Evolutionary conservation across 2,329 filamentous ascomycete genomes (phyloP), one percentile per base, ranked within the genome.

Genomic region (Chalara sp.): DNA sequence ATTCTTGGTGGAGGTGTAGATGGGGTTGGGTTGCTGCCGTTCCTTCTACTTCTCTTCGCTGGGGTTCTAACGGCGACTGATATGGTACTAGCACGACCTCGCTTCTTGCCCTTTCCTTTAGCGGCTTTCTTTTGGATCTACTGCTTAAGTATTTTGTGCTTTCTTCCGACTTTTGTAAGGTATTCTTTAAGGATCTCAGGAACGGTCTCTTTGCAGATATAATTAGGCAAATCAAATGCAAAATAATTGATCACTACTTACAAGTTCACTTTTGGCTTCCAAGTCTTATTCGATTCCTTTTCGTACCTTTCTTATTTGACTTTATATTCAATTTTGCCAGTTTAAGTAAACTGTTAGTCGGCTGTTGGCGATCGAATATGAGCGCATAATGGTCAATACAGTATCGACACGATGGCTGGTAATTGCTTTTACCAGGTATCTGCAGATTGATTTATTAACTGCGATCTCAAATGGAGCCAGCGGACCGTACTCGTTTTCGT

Each of bases 231-330:
- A 21, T 21, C 21, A 21, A 21, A 21, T 21, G 21, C 21, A 21
- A 21, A 21, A 21, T 21, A 21, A 21, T 21, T 37, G 11, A 32
- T 7, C 49, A 39, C 13, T 37, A 67, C 83, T 79, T 58, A 68
- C 53, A 89, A 70, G 58, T 90, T 91, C 8, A 81, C 80, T 59
- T 88, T 83, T 0, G 86, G 83, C 64, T 93, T 88, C 87, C 87
- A 92, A 0, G 88, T 93, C 61, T 80, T 69, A 58, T 93, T 88
- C 0, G 72, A 67, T 54, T 83, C 81, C 54, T 83, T 78, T 0
- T 87, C 80, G 55, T 84, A 93, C 3, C 87, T 87, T 56, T 87
- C 80, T 88, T 88, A 93, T 61, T 92, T 90, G 35, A 93, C 86
- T 48, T 84, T 75, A 62, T 86, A 90, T 45, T 76, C 74, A 0